A percentile compares a stretch with the other conserved stretches of the same genome.
Conservation (phyloP, 352 stramenopile species). For the Thraustochytrium striatum region DNA sequence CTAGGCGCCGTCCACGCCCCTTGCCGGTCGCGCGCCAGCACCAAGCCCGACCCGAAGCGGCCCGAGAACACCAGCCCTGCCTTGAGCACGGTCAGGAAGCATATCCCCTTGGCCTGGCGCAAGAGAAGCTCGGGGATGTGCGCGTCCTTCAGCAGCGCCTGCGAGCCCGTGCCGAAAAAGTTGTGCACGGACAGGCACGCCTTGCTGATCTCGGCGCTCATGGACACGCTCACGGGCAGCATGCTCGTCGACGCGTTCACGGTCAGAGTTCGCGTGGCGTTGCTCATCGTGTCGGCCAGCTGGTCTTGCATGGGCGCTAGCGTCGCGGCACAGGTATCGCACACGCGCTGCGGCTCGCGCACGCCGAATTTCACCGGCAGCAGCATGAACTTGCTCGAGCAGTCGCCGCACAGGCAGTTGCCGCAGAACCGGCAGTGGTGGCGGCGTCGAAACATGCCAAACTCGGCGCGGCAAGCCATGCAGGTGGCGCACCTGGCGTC, state of each 20-base stretch:
- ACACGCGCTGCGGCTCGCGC: conserved; percentile 12
- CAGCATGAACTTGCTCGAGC: conserved; percentile 67
- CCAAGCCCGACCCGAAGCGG: conserved; percentile 72
- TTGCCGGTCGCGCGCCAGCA: conserved; percentile 71
- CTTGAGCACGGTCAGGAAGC: conserved; percentile 77
- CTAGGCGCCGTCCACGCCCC: conserved; percentile 75
- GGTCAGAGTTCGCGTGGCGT: conserved; percentile 48
- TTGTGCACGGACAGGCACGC: conserved; percentile 82
- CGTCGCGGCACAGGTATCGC: conserved; percentile 29
- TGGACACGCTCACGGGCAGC: conserved; percentile 62
- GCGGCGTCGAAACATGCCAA: conserved; percentile 64
- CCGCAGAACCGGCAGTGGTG: conserved; percentile 75
- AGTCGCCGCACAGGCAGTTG: conserved; percentile 76
- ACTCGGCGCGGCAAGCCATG: conserved; percentile 48
- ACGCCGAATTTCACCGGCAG: conserved; percentile 56
- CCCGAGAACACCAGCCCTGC: conserved; percentile 72
- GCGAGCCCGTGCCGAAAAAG: conserved; percentile 67
- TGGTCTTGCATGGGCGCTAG: conserved; percentile 55
- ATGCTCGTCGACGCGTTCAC: no score
- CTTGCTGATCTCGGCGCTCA: conserved; percentile 79
- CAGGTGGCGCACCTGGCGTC: conserved; percentile 51
- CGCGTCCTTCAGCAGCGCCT: conserved; percentile 59
- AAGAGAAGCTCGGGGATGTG: conserved; percentile 73
- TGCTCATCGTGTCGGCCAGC: conserved; percentile 50
- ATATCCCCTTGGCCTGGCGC: conserved; percentile 70